Conservation (phyloP, 768 basidiomycete genomes). For the Hericium rajendrae region DNA sequence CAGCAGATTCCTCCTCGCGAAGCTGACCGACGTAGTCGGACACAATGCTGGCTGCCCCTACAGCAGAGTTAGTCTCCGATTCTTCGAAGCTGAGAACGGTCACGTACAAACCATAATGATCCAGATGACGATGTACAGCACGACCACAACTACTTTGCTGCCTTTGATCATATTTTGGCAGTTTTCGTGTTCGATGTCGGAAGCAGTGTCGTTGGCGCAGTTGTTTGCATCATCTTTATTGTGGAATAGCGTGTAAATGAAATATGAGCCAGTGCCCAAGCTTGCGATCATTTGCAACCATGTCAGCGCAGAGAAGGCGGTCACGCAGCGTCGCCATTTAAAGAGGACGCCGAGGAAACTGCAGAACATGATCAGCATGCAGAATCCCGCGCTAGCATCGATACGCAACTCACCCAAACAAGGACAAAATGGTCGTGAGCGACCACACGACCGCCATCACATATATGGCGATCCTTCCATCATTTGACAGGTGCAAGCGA, state of each 20-base stretch:
- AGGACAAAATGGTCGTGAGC: conserved; percentile 1
- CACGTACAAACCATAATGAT: conserved; percentile 45
- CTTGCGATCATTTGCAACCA: conserved; percentile 36
- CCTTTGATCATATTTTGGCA: conserved; percentile 35
- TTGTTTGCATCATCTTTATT: conserved; percentile 26
- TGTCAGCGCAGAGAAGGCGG: conserved; percentile 34
- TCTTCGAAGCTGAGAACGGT: neutral
- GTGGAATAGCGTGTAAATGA: conserved; percentile 36
- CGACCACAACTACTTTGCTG: conserved; percentile 34
- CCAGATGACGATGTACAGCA: conserved; percentile 41
- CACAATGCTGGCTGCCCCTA: conserved; percentile 45
- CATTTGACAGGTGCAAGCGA: neutral
- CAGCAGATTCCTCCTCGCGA: conserved; percentile 32
- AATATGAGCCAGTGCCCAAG: conserved; percentile 38
- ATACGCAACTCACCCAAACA: conserved; percentile 10
- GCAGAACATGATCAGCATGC: neutral
- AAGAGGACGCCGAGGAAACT: conserved; percentile 38
- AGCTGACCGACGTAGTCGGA: conserved; percentile 45
- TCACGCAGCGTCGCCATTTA: conserved; percentile 32
- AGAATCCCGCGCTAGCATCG: neutral
- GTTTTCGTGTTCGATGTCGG: conserved; percentile 23
- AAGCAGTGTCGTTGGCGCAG: conserved; percentile 28
- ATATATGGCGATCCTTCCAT: conserved; percentile 7
- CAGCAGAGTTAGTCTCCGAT: neutral
- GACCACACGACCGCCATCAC: conserved; percentile 6